Evolutionary conservation across 495 filamentous ascomycete species (phyloP).

Genomic region (Cairneyella variabilis): DNA sequence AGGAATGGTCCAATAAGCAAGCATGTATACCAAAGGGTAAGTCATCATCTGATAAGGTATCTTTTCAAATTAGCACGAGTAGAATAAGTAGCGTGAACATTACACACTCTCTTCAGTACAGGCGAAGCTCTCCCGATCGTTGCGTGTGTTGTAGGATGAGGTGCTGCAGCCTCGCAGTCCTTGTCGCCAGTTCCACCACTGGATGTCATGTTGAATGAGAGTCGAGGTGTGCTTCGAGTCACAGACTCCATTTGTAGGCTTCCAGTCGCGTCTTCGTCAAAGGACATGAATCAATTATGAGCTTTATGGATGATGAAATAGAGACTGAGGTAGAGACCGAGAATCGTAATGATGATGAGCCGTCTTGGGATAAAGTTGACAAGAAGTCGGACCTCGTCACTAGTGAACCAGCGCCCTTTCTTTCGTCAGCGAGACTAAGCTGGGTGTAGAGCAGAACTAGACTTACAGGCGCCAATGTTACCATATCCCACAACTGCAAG

Average conservation of each 20-base stretch:
- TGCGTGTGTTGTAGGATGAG: slow-evolving; percentile 3
- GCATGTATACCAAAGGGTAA: slow-evolving; percentile 40
- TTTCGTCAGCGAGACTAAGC: background rate
- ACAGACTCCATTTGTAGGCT: slow-evolving; percentile 14
- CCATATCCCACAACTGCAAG: slow-evolving; percentile 36
- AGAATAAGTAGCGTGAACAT: background rate
- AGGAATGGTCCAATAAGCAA: slow-evolving; percentile 41
- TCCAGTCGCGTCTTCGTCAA: slow-evolving; percentile 27
- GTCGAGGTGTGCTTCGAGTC: background rate
- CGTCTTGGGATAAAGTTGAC: slow-evolving; percentile 41
- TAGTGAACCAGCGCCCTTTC: slow-evolving; percentile 42
- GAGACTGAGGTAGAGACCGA: slow-evolving; percentile 35
- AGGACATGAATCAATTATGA: slow-evolving; percentile 33
- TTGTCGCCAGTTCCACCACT: slow-evolving; percentile 20
- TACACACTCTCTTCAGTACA: slow-evolving; percentile 11
- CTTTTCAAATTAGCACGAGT: slow-evolving; percentile 15
- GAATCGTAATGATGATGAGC: slow-evolving; percentile 37
- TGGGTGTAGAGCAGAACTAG: background rate
- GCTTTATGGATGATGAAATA: slow-evolving; percentile 39
- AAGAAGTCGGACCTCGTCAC: slow-evolving; percentile 34
- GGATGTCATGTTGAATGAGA: background rate
- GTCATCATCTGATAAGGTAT: slow-evolving; percentile 39
- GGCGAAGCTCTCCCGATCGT: slow-evolving; percentile 12
- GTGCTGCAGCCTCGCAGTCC: slow-evolving; percentile 13
- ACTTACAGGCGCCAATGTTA: slow-evolving; percentile 37